Evolutionary conservation across 805 yeast species (phyloP).

Genomic region (Ogataea parapolymorpha): DNA sequence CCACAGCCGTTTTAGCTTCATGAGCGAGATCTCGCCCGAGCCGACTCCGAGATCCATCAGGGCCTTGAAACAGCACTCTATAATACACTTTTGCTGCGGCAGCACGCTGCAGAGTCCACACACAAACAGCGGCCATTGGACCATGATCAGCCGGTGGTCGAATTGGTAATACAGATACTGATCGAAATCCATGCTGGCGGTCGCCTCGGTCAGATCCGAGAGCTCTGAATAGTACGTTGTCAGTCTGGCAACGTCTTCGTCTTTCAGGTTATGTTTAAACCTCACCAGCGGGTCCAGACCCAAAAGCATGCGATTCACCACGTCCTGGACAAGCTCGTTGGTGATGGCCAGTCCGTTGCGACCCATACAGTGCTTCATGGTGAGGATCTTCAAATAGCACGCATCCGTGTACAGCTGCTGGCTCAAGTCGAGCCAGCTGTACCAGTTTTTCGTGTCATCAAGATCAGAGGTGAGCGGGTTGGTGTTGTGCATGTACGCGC

Average conservation of each 20-base stretch:
- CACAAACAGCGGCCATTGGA: constrained; percentile 36
- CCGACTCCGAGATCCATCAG: constrained; percentile 35
- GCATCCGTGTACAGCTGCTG: constrained; percentile 39
- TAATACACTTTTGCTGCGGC: constrained; percentile 30
- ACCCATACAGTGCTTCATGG: constrained; percentile 27
- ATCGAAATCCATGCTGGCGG: constrained; percentile 16
- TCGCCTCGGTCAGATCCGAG: neutral
- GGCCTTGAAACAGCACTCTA: constrained; percentile 35
- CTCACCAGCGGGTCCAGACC: constrained; percentile 27
- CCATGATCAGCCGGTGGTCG: constrained; percentile 36
- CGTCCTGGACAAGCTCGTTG: constrained; percentile 29
- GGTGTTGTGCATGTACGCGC: constrained; percentile 25
- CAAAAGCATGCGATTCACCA: constrained; percentile 29
- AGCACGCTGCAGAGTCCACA: constrained; percentile 34
- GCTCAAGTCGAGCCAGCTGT: constrained; percentile 36
- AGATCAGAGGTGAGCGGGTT: constrained; percentile 21
- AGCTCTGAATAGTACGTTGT: constrained; percentile 17
- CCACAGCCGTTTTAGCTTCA: constrained; percentile 32
- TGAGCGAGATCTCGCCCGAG: constrained; percentile 34
- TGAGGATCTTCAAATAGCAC: constrained; percentile 35
- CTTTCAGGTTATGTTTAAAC: constrained; percentile 17
- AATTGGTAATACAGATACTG: constrained; percentile 31
- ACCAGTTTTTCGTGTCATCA: constrained; percentile 30
- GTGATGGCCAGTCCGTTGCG: constrained; percentile 25
- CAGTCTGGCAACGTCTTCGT: constrained; percentile 17